phyloP scores from a whole-genome alignment of 768 basidiomycete species.

The Lanmaoa pseudosensibilis region DNA sequence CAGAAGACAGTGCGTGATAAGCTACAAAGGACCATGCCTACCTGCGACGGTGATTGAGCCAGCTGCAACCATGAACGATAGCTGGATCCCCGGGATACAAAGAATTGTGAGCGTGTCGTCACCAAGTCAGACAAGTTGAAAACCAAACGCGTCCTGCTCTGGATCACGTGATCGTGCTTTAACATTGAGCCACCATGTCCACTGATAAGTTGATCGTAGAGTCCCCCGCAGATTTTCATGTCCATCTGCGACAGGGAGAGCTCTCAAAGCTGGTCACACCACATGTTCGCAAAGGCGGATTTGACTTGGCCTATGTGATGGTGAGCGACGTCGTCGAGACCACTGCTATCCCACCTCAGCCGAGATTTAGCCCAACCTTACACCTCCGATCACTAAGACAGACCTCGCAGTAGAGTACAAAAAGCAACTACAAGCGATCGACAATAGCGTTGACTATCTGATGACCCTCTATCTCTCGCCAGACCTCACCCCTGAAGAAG shows the following conservation, averaged over 20 bases:
- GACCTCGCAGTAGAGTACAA: constrained; percentile 82
- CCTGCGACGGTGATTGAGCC: constrained; percentile 89
- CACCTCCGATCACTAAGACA: constrained; percentile 83
- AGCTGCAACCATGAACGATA: constrained; percentile 66
- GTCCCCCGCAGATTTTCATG: constrained; percentile 92
- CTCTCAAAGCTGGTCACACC: constrained; percentile 83
- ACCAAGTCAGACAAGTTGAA: constrained; percentile 23
- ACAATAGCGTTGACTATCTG: constrained; percentile 78
- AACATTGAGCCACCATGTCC: constrained; percentile 25
- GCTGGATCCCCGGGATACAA: constrained; percentile 4
- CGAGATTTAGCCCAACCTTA: constrained; percentile 77
- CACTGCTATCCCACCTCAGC: constrained; percentile 11
- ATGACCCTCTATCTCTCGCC: constrained; percentile 97
- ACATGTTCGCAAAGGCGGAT: constrained; percentile 88
- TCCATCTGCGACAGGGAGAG: constrained; percentile 89
- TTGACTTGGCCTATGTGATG: constrained; percentile 95
- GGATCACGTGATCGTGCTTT: constrained; percentile 33
- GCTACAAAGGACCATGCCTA: constrained; percentile 28
- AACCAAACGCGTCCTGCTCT: constrained; percentile 28
- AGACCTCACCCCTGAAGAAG: constrained; percentile 86
- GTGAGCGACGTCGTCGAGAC: constrained; percentile 41
- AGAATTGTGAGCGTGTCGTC: neutral
- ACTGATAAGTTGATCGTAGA: constrained; percentile 19
- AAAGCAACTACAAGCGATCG: constrained; percentile 67
- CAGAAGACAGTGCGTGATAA: neutral